Evolutionary conservation across 2,329 filamentous ascomycete species (phyloP).

Genomic region (Trichocomaceae sp.): DNA sequence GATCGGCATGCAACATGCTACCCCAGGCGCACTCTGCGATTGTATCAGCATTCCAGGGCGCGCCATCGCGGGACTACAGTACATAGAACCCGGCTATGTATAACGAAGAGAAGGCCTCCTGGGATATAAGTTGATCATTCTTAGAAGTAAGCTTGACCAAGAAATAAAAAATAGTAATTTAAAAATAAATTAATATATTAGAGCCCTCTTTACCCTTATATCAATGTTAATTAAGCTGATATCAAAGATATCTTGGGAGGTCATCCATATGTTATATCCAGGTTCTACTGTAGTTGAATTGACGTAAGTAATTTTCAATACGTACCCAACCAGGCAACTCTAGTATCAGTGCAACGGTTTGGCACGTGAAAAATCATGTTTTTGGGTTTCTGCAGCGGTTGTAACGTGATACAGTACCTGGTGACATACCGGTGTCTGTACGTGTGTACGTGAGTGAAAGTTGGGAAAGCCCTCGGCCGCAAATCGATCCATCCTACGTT

Average conservation of each 20-base stretch:
- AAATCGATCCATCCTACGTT: not conserved
- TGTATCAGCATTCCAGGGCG: constrained; percentile 5
- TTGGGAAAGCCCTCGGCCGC: not conserved
- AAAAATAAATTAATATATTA: too few relatives aligned
- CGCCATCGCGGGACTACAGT: not conserved
- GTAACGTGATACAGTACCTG: not conserved
- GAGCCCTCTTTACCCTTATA: too few relatives aligned
- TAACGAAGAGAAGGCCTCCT: too few relatives aligned
- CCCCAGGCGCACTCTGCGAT: constrained; percentile 1
- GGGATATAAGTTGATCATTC: too few relatives aligned
- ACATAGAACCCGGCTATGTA: too few relatives aligned
- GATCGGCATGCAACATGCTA: constrained; percentile 3
- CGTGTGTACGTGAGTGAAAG: too few relatives aligned
- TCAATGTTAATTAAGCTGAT: too few relatives aligned
- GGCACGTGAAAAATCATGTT: not conserved
- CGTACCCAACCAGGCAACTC: too few relatives aligned
- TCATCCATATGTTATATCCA: too few relatives aligned
- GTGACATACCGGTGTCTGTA: not conserved
- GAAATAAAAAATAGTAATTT: too few relatives aligned
- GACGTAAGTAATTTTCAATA: not conserved
- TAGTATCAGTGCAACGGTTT: not conserved
- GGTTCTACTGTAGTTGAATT: not conserved
- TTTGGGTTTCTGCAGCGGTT: not conserved
- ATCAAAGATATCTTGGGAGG: too few relatives aligned
- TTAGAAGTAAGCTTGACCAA: too few relatives aligned